Base-by-base conservation (phyloP, 495 filamentous ascomycete genomes). In the Barbatosphaeria neglecta region DNA sequence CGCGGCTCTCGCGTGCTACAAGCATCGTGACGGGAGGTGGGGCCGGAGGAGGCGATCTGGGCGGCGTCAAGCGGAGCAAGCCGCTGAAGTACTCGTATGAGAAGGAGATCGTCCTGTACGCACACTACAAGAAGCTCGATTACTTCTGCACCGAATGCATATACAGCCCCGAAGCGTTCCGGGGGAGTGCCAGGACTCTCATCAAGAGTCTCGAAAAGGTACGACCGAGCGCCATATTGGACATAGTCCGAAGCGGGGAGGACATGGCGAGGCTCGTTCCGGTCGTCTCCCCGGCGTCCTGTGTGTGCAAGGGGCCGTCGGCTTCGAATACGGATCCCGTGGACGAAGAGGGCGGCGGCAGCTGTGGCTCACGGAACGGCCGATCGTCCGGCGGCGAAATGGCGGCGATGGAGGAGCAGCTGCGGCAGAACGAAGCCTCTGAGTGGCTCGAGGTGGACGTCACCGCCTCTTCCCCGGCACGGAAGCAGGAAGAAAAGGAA, bases 61-160 rank as follows among this genome's bases (percentile, higher is more conserved):
- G 79, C 37, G 83, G 87, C 41, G 87, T 95, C 49, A 87, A 92
- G 68, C 74, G 92, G 48, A 90, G 85, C 59, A 98, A 98, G 66
- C 92, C 92, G 31, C 70, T 98, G 23, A 98, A 97, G 66, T 98
- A 96, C 59, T 88, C 90, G 0, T 98, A 96, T 57, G 93, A 98
- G 62, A 98, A 98, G 68, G 92, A 98, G 56, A 98, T 98, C 48
- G 92, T 98, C 8, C 72, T 97, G 11, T 98, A 98, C 60, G 92
- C 92, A 16, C 86, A 95, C 53, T 88, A 98, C 66, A 90, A 90
- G 58, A 85, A 87, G 59, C 73, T 98, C 48, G 92, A 97, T 61
- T 98, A 98, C 66, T 98, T 98, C 66, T 90, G 80, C 51, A 98
- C 92, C 0, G 92, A 98, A 68, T 98, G 92, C 69, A 88, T 97